phyloP scores from a whole-genome alignment of 2,329 filamentous ascomycete genomes.

The Alternaria triticimaculans region DNA sequence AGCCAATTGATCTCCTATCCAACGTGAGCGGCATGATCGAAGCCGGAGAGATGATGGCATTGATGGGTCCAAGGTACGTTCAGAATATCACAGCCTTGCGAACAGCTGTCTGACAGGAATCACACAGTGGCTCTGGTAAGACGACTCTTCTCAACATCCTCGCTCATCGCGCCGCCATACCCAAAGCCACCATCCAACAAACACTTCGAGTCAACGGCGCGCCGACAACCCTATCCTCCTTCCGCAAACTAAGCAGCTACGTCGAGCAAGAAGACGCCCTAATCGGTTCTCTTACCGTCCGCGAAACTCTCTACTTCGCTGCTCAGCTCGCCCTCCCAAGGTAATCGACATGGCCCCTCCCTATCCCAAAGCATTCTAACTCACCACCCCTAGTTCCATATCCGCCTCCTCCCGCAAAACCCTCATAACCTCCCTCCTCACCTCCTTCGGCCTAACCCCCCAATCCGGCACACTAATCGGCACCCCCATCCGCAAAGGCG shows the following conservation, averaged over 20 bases:
- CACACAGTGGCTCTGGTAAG: conserved; percentile 72
- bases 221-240: conserved; percentile 58
- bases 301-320: conserved; percentile 80
- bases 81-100: fast-evolving
- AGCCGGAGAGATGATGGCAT: conserved; percentile 75
- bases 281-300: conserved; percentile 79
- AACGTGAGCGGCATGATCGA: conserved; percentile 68
- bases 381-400: conserved; percentile 50
- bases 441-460: conserved; percentile 73
- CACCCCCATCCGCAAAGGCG: conserved; percentile 81
- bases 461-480: conserved; percentile 78
- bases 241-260: conserved; percentile 74
- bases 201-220: conserved; percentile 69
- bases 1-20: conserved; percentile 68
- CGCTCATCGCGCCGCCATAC: conserved; percentile 65
- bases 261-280: conserved; percentile 90
- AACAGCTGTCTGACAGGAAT: background rate
- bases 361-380: background rate
- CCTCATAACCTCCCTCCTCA: conserved; percentile 71
- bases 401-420: conserved; percentile 64
- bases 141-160: conserved; percentile 84
- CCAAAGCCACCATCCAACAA: conserved; percentile 62
- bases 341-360: conserved; percentile 15
- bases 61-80: conserved; percentile 68
- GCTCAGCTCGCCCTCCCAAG: conserved; percentile 68